phyloP scores from a whole-genome alignment of 1,139 yeast genomes.

The Candida mesenterica region DNA sequence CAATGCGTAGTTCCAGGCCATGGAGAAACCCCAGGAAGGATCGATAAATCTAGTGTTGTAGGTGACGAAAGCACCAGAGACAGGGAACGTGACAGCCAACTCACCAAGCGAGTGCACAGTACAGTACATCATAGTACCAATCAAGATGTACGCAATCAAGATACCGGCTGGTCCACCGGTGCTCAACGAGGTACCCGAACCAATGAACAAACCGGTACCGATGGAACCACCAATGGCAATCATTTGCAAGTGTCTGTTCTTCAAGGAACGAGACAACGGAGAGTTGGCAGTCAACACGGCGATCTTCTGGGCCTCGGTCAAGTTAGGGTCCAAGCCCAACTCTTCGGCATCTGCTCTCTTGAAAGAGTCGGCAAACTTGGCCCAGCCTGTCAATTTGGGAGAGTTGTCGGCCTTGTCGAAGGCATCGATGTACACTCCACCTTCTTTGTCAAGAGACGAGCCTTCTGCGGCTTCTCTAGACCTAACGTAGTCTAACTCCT shows the following conservation, averaged over 20 bases:
- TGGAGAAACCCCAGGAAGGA: conserved; percentile 74
- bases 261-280: conserved; percentile 64
- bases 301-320: conserved; percentile 66
- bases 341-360: conserved; percentile 49
- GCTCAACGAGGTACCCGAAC: conserved; percentile 64
- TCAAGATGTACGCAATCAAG: conserved; percentile 63
- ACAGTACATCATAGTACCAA: conserved; percentile 69
- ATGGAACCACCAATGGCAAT: conserved; percentile 87
- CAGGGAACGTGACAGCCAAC: conserved; percentile 74
- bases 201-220: conserved; percentile 79
- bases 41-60: conserved; percentile 71
- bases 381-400: conserved; percentile 40
- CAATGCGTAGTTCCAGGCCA: conserved; percentile 77
- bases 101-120: conserved; percentile 88
- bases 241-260: conserved; percentile 70
- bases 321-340: conserved; percentile 60
- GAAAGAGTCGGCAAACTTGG: conserved; percentile 53
- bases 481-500: conserved; percentile 43
- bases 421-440: conserved; percentile 44
- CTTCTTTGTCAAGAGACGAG: conserved; percentile 36
- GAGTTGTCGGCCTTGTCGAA: conserved; percentile 29
- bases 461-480: conserved; percentile 37
- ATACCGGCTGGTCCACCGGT: conserved; percentile 83
- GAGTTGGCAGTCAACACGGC: conserved; percentile 66
- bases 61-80: conserved; percentile 75